Base-by-base conservation (phyloP, 371 early-diverging fungal genomes). In the Rhizomucor pusillus region DNA sequence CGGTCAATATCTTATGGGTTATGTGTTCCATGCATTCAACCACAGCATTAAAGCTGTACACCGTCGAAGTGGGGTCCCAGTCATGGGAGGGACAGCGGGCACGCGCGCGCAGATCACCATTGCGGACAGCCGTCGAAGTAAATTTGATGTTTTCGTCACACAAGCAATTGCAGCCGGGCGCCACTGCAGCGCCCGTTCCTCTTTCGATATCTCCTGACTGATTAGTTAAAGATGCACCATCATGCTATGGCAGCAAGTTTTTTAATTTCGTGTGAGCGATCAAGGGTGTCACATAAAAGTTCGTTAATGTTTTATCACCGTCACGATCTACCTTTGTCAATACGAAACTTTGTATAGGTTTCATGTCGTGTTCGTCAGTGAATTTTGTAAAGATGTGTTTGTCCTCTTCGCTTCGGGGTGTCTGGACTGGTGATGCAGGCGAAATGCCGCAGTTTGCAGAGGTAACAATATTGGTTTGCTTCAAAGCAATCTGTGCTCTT, bases 1-100 rank as follows among this genome's bases (percentile, higher is more conserved):
- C 47, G 24, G 19, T 19, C 25, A 47, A 13, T 25, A 22, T 47
- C 23, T 22, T 24, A 0, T 23, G 47, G 19, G 25, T n/a, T 9
- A 47, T 23, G n/a, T 19, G 22, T 47, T 47, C 47, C 19, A 47
- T 47, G 25, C 24, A 24, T 25, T 19, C 23, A 18, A 47, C 23
- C 47, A 47, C 25, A 24, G 19, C 47, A 47, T 47, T 47, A 24
- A 47, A 18, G 23, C 13, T 47, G 23, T n/a, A 14, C n/a, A 19
- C 24, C 22, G 25, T 47, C 25, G 47, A 18, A 23, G 18, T 18
- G 25, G 2, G 6, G 19, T 47, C 22, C 10, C 25, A 47, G 25
- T 47, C 22, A 9, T 25, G n/a, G 24, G 5, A 24, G 1, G 47
- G 47, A 24, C 47, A 47, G 37, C 14, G 9, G 14, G 14, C 37